Conservation (phyloP, 2,329 filamentous ascomycete genomes). For the Ceratocystis cubensis region DNA sequence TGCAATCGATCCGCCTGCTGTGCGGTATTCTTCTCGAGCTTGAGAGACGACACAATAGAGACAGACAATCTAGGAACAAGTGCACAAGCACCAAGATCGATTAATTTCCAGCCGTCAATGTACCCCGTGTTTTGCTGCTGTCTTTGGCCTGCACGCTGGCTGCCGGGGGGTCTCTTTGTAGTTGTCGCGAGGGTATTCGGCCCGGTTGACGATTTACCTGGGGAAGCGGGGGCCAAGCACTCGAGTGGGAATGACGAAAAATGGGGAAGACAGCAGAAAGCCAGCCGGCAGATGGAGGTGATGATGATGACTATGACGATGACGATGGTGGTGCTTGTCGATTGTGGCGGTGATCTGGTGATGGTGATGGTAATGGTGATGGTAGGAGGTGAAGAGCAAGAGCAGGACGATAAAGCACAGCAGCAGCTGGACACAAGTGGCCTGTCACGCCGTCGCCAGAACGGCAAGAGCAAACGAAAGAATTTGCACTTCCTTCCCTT, state of each 20-base stretch:
- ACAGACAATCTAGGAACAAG: not conserved
- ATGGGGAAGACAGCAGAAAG: not conserved
- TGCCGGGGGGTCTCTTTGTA: not conserved
- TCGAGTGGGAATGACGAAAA: not conserved
- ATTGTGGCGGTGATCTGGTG: slow-evolving; percentile 2
- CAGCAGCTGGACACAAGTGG: not conserved
- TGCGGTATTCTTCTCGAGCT: too few relatives aligned
- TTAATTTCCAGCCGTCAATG: too few relatives aligned
- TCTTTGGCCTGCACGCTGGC: not conserved
- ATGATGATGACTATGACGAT: not conserved
- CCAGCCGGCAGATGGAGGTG: not conserved
- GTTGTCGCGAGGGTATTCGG: slow-evolving; percentile 18
- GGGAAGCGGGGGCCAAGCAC: slow-evolving; percentile 16
- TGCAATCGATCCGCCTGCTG: too few relatives aligned
- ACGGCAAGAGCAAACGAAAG: not conserved
- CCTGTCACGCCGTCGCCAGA: not conserved
- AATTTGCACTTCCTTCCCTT: not conserved
- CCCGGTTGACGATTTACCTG: slow-evolving; percentile 17
- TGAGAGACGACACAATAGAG: too few relatives aligned
- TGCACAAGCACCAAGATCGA: not conserved
- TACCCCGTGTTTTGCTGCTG: slow-evolving; percentile 15
- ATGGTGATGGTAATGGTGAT: not conserved
- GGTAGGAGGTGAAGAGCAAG: not conserved
- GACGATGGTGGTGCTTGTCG: not conserved
- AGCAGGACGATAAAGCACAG: not conserved